Evolutionary conservation across 192 early-diverging fungal species (phyloP).

Genomic region (Linnemannia schmuckeri): DNA sequence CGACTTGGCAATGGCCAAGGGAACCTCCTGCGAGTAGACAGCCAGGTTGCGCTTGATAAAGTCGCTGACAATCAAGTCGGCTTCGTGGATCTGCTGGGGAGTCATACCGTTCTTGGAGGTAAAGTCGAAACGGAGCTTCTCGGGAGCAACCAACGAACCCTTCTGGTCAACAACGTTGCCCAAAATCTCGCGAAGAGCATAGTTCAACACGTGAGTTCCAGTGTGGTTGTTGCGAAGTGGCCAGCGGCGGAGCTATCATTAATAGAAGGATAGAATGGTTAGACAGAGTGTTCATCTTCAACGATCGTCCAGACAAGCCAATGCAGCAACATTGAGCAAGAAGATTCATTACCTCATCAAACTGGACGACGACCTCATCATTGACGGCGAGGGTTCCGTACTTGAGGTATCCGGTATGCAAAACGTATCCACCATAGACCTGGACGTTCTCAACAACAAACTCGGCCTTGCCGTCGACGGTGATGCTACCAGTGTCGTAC

Average conservation of each 20-base stretch:
- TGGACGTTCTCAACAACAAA: conserved; percentile 95
- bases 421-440: conserved; percentile 94
- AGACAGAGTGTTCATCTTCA: not conserved
- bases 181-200: conserved; percentile 88
- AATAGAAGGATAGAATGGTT: not conserved
- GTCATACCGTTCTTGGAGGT: conserved; percentile 75
- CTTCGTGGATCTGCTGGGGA: conserved; percentile 45
- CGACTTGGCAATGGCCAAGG: conserved; percentile 81
- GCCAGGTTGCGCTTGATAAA: conserved; percentile 80
- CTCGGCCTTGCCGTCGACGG: conserved; percentile 87
- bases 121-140: conserved; percentile 97
- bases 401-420: conserved; percentile 95
- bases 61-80: conserved; percentile 73
- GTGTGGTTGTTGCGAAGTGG: conserved; percentile 97
- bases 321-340: not conserved
- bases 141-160: conserved; percentile 95
- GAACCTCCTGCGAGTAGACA: conserved; percentile 90
- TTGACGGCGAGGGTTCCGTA: conserved; percentile 83
- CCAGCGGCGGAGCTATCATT: conserved; percentile 77
- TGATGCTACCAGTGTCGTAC: conserved; percentile 90
- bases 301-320: not conserved
- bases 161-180: conserved; percentile 89
- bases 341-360: conserved; percentile 76
- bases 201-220: conserved; percentile 96
- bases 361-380: conserved; percentile 80